Evolutionary conservation across 495 filamentous ascomycete species (phyloP), one percentile per base, ranked within the genome.

Genomic region (Annulohypoxylon moriforme): DNA sequence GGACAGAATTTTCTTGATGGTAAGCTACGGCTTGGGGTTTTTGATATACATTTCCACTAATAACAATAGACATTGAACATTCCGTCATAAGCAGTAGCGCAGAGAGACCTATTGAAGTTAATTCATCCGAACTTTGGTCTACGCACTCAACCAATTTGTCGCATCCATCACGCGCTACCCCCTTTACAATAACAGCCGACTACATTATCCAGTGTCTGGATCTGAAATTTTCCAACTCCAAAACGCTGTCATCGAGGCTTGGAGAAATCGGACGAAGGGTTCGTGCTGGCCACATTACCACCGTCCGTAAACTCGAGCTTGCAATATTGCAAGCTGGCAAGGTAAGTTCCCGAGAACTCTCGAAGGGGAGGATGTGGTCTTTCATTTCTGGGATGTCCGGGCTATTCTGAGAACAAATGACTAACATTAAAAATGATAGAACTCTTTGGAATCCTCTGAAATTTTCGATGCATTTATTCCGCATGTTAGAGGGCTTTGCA

Each of bases 1-100:
- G 81, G 77, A 6, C 77, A 79, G n/a, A 76, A 81, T 16, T 85
- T 85, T 40, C 78, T 85, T n/a, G 83, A 85, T 73, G 81, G 82
- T 84, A 68, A 65, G 81, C 69, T 31, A 40, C 2, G 55, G 24
- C 46, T 33, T 44, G 11, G 8, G 1, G 5, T 56, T 1, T 10
- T 29, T n/a, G 14, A 33, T 40, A 24, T 10, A 4, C 38, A 14
- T 49, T 40, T 20, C 24, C 22, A 71, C 69, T 61, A 25, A 64
- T 34, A 27, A 8, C 18, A 16, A 11, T 61, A 85, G 83, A 82
- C 34, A 74, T 85, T 2, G 84, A 85, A 74, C 77, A 74, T 47
- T 77, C 75, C 14, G 75, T 83, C 10, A 50, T 85, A 4, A 57
- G 76, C 13, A 76, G 73, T 20, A 60, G 60, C 6, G 61, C 63